Evolutionary conservation across 2,329 filamentous ascomycete species (phyloP).

Genomic region (Rhexocercosporidium sp.): DNA sequence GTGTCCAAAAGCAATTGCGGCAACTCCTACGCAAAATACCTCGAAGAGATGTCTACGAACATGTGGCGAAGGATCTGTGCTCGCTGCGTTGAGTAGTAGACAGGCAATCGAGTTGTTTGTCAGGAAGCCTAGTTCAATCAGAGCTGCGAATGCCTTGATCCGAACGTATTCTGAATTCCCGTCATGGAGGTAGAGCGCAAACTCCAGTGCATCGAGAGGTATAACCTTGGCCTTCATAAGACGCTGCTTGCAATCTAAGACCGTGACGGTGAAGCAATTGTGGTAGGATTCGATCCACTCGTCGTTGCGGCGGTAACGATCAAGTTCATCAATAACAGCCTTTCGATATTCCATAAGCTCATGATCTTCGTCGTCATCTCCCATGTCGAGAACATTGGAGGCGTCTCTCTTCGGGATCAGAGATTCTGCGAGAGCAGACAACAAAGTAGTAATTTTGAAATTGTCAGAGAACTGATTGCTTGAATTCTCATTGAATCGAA

Average conservation of each 20-base stretch:
- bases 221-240: slow-evolving; percentile 70
- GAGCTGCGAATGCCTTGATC: slow-evolving; percentile 67
- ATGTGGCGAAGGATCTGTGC: slow-evolving; percentile 67
- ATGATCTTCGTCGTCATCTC: slow-evolving; percentile 50
- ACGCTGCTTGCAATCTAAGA: slow-evolving; percentile 63
- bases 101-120: slow-evolving; percentile 59
- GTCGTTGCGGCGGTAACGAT: slow-evolving; percentile 69
- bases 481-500: slow-evolving; percentile 93
- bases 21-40: slow-evolving; percentile 63
- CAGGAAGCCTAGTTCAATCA: slow-evolving; percentile 67
- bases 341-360: slow-evolving; percentile 48
- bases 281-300: slow-evolving; percentile 72
- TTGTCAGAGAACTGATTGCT: slow-evolving; percentile 89
- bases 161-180: slow-evolving; percentile 66
- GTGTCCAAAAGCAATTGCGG: slow-evolving; percentile 68
- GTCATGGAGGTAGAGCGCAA: slow-evolving; percentile 69
- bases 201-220: slow-evolving; percentile 57
- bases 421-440: slow-evolving; percentile 66
- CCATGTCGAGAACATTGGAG: slow-evolving; percentile 46
- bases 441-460: slow-evolving; percentile 82
- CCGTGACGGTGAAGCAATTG: slow-evolving; percentile 68
- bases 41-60: slow-evolving; percentile 65
- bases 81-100: slow-evolving; percentile 62
- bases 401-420: slow-evolving; percentile 54
- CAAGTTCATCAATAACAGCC: slow-evolving; percentile 65